These are phyloP conservation scores for Clathrus columnatus DNA, from an alignment of 768 basidiomycete genomes.

Conservation along the genomic window DNA sequence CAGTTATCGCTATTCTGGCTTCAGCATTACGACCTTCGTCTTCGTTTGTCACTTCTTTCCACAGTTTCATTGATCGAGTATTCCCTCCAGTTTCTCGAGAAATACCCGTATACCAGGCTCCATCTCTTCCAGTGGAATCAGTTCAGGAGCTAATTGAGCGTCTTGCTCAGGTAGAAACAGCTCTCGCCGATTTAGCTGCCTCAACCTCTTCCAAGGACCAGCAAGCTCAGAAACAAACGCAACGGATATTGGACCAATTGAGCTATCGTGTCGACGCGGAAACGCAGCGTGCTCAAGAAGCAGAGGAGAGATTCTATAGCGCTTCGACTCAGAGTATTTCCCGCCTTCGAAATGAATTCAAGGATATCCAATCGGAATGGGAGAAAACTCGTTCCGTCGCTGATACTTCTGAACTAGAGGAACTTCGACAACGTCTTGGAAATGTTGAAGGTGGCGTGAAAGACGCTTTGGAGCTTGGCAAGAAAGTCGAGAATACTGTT, in stretches of 20 bases:
- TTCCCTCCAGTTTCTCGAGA: not conserved
- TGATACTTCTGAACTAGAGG: constrained; percentile 41
- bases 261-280: constrained; percentile 17
- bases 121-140: constrained; percentile 53
- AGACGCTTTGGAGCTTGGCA: constrained; percentile 64
- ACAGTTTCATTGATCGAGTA: not conserved
- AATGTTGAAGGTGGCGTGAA: constrained; percentile 54
- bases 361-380: constrained; percentile 26
- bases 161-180: constrained; percentile 53
- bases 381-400: constrained; percentile 27
- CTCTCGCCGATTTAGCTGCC: constrained; percentile 46
- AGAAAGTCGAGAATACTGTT: constrained; percentile 33
- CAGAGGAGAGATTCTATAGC: constrained; percentile 40
- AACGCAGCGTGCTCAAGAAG: constrained; percentile 39
- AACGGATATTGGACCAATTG: constrained; percentile 35
- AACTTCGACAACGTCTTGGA: constrained; percentile 56
- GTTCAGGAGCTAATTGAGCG: constrained; percentile 57
- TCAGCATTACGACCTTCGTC: constrained; percentile 25
- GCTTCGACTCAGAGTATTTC: constrained; percentile 38
- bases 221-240: constrained; percentile 41
- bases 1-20: constrained; percentile 38
- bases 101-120: constrained; percentile 37
- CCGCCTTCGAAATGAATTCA: constrained; percentile 47
- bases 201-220: not conserved
- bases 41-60: not conserved